phyloP scores from a whole-genome alignment of 768 basidiomycete species.

The Podaxis sp. region DNA sequence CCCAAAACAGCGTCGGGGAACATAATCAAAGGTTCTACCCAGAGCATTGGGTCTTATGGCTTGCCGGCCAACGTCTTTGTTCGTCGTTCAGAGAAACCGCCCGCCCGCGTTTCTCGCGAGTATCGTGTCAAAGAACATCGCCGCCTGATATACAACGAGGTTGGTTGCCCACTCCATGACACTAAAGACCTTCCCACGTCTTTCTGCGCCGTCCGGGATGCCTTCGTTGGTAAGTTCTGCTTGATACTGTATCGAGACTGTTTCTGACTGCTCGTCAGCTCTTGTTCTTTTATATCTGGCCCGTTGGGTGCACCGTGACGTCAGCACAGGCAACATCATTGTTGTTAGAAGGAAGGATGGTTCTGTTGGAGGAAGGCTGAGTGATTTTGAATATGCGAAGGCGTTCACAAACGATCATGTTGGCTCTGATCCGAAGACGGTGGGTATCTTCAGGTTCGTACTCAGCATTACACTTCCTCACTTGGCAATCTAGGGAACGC shows the following conservation, averaged over 20 bases:
- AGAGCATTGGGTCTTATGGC: background rate
- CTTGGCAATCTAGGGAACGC: background rate
- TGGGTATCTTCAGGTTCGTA: background rate
- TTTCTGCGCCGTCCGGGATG: background rate
- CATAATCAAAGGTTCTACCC: background rate
- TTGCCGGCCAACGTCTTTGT: background rate
- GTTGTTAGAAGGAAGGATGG: background rate
- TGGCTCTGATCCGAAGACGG: background rate
- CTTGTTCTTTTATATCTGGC: constrained; percentile 15
- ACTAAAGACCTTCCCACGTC: constrained; percentile 23
- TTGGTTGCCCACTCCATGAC: constrained; percentile 23
- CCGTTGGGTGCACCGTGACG: constrained; percentile 16
- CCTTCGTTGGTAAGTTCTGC: background rate
- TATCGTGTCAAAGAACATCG: background rate
- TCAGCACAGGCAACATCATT: constrained; percentile 16
- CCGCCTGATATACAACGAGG: background rate
- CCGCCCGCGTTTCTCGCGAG: background rate
- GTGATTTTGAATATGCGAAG: constrained; percentile 13
- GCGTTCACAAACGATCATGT: background rate
- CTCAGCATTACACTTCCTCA: background rate
- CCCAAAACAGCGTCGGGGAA: background rate
- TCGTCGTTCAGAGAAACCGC: background rate
- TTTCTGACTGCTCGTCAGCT: background rate
- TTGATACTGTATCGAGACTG: background rate
- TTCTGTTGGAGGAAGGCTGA: background rate